phyloP scores from a whole-genome alignment of 108 stramenopile species.

The Schizochytrium sp. region DNA sequence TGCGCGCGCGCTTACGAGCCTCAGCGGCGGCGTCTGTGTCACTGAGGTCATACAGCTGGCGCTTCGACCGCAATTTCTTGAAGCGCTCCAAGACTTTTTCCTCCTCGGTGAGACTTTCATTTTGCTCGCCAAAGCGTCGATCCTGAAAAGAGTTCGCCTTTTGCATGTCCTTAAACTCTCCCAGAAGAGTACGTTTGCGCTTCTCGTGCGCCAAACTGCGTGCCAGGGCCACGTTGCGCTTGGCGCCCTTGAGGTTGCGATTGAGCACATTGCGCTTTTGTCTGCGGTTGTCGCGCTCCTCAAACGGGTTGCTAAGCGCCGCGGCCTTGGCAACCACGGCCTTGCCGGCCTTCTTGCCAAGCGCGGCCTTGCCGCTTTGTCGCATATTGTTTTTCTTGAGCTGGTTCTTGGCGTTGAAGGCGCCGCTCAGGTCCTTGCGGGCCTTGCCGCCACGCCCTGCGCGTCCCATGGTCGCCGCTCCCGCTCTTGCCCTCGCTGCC shows the following conservation, averaged over 20 bases:
- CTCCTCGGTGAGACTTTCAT: slow-evolving; percentile 15
- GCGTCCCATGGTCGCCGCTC: no score
- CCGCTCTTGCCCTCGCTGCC: no score
- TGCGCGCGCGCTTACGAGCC: neutral
- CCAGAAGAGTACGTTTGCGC: slow-evolving; percentile 17
- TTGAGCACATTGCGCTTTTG: slow-evolving; percentile 29
- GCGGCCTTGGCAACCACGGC: neutral
- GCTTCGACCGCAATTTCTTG: slow-evolving; percentile 25
- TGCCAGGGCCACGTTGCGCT: slow-evolving; percentile 22
- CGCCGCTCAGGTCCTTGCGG: neutral
- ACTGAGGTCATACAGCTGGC: neutral
- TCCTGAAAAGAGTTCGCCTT: slow-evolving; percentile 24
- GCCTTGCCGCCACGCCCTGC: neutral
- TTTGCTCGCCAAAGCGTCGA: slow-evolving; percentile 25
- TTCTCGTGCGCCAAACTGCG: slow-evolving; percentile 15
- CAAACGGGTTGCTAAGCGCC: slow-evolving; percentile 20
- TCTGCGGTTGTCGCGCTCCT: slow-evolving; percentile 20
- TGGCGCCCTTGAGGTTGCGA: slow-evolving; percentile 28
- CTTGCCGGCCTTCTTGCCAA: neutral
- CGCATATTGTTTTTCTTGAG: neutral
- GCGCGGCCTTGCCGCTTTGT: neutral
- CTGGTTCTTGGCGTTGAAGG: neutral
- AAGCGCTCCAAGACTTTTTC: slow-evolving; percentile 24
- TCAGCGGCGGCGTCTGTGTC: neutral
- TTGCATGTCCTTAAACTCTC: neutral